Evolutionary conservation across 306 rosid species (phyloP), one percentile per base, ranked within the genome.

Genomic region (Trichosanthes truncata): DNA sequence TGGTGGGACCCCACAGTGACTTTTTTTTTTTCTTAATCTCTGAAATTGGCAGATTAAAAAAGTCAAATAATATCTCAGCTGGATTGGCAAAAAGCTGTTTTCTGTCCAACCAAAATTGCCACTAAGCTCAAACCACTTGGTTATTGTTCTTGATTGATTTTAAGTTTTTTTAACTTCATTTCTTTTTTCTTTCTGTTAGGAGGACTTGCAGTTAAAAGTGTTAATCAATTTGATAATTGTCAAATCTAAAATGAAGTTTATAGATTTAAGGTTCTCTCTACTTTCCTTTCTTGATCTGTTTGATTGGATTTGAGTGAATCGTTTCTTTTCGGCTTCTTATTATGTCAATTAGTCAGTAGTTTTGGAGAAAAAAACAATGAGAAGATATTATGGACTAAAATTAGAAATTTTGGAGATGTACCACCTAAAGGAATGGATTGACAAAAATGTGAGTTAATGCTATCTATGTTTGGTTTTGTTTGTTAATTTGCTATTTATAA

Each of bases 11-110:
- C 77, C 43, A 23, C 45, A 26, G 59, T 73, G 61, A 29, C 78
- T 74, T 74, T 74, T 14, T 4, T 67, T 17, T 21, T 6, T 17
- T 45, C 13, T 69, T 7, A 9, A 67, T 72, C 77, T 45, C 48
- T 67, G 53, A 46, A 46, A 72, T 23, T 74, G 25, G 61, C 60
- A 29, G 78, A 74, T 74, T 74, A 74, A 48, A 60, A 88, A 90
- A 90, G 92, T 91, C 98, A 93, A 89, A 84, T 79, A 75, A 81
- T 86, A 41, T 3, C 71, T 72, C 83, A 80, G 88, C 88, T 83
- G 79, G 81, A 62, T 77, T 61, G 41, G 17, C 76, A 80, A 86
- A 91, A 91, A 90, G 92, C 91, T 87, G 88, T 79, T 88, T 81
- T 88, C 87, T 89, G 89, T 89, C 89, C 87, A 86, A 82, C 87